These are phyloP conservation scores for Bertia moriformis DNA, from an alignment of 2,329 filamentous ascomycete species.

Conservation along the genomic window DNA sequence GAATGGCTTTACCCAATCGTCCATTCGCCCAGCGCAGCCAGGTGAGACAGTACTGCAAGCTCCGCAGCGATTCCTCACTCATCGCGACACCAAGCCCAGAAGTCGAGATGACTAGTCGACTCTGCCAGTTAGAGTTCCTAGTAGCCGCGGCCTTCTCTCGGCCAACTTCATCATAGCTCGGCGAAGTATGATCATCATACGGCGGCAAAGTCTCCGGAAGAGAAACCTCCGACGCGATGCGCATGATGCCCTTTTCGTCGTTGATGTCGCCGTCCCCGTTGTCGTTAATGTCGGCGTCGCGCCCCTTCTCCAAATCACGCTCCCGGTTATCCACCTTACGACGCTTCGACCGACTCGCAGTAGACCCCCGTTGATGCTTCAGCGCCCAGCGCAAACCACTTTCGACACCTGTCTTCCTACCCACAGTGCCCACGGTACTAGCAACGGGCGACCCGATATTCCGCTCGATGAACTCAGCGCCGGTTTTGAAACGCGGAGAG, in stretches of 20 bases:
- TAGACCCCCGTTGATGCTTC: not conserved
- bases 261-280: not conserved
- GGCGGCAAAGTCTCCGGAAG: slow-evolving; percentile 37
- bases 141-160: slow-evolving; percentile 12
- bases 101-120: slow-evolving; percentile 44
- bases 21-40: slow-evolving; percentile 40
- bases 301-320: not conserved
- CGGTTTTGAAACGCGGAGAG: slow-evolving; percentile 42
- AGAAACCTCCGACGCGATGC: slow-evolving; percentile 28
- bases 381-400: slow-evolving; percentile 43
- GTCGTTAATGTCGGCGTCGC: no score
- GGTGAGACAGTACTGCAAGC: slow-evolving; percentile 38
- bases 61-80: slow-evolving; percentile 42
- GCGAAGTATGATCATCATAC: slow-evolving; percentile 40
- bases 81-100: slow-evolving; percentile 49
- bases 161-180: slow-evolving; percentile 30
- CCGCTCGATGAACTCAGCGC: slow-evolving; percentile 48
- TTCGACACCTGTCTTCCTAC: slow-evolving; percentile 45
- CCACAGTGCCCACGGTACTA: slow-evolving; percentile 44
- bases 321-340: not conserved
- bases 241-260: slow-evolving; percentile 1
- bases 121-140: slow-evolving; percentile 39
- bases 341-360: not conserved
- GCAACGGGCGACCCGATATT: slow-evolving; percentile 48
- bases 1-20: slow-evolving; percentile 38